Percentiles rank a stretch among this genome's conserved stretches.
Evolutionary conservation across 495 filamentous ascomycete genomes (phyloP).

Genomic region (Daldinia grandis): DNA sequence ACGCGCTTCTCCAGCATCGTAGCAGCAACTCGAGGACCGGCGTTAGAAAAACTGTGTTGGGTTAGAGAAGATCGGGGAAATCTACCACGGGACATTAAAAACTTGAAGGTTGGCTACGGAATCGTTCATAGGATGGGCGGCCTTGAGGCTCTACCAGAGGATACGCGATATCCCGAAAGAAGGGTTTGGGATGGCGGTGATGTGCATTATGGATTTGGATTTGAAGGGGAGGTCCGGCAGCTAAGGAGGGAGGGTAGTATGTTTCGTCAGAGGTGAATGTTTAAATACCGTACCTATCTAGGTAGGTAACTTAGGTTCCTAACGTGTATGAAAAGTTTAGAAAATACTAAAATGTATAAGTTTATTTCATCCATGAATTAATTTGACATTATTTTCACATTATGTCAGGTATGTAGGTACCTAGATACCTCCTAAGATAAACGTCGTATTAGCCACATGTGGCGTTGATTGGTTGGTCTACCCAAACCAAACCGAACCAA

Average conservation of each 20-base stretch:
- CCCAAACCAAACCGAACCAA: neutral
- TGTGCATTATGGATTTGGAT: conserved; percentile 47
- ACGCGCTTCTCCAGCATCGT: conserved; percentile 50
- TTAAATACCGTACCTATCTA: no score
- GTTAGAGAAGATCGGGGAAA: neutral
- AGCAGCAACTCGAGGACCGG: conserved; percentile 49
- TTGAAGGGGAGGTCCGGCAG: conserved; percentile 48
- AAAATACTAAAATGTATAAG: no score
- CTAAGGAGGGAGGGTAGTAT: conserved; percentile 23
- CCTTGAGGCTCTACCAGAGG: conserved; percentile 13
- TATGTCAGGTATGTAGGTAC: no score
- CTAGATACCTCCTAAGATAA: no score
- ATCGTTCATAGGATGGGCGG: conserved; percentile 31
- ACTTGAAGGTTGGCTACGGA: conserved; percentile 44
- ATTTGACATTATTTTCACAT: no score
- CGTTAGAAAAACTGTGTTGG: conserved; percentile 30
- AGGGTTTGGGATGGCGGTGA: conserved; percentile 28
- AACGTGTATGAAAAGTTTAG: no score
- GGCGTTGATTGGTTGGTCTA: neutral
- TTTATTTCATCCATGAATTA: no score
- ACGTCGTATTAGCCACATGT: no score
- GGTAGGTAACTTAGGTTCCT: no score
- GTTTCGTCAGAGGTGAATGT: conserved; percentile 43
- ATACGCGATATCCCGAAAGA: conserved; percentile 23
- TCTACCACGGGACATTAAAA: conserved; percentile 30